Base-by-base conservation (phyloP, 306 rosid species). In the Prosopis cineraria region DNA sequence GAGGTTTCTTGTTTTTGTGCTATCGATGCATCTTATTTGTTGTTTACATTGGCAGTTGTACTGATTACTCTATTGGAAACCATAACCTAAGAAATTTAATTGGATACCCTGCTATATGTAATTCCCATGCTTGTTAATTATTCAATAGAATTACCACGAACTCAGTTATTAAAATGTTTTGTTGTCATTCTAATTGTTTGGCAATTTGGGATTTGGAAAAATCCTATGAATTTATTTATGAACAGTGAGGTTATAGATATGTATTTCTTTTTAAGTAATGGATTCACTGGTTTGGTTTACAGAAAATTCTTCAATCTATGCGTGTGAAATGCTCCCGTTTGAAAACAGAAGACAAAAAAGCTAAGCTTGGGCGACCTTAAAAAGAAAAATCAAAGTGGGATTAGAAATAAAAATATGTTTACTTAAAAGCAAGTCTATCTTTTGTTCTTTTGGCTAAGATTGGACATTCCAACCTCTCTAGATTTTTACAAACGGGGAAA, bases 1-100 rank as follows among this genome's bases (percentile, higher is more conserved):
- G 33, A 55, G 68, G 27, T 47, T 67, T 67, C 55, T 55, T 67
- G 40, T 19, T 67, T 11, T 43, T 44, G 44, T 74, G 36, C 64
- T 29, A 8, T 37, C 27, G 58, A 9, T 63, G 68, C 25, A 16
- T 17, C 39, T 17, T 31, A 7, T 22, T 67, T 33, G 62, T 45
- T 10, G 12, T 64, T 44, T 24, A 10, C 10, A 11, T 27, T 63
- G 68, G 40, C 5, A 27, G 17, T 68, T 67, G 70, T 40, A 20
- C 10, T 24, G 62, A 24, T 17, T 56, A 20, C 41, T 56, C 7
- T 44, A 55, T 68, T 68, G 71, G 36, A 34, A 39, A 24, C 27
- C 47, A 52, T 8, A 24, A 33, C 13, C 27, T 34, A 22, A 17
- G 25, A 19, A 68, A 74, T 33, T 74, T 41, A 52, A 50, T 22